These are phyloP conservation scores for Suillus weaverae DNA, from an alignment of 768 basidiomycete species.

Conservation along the genomic window DNA sequence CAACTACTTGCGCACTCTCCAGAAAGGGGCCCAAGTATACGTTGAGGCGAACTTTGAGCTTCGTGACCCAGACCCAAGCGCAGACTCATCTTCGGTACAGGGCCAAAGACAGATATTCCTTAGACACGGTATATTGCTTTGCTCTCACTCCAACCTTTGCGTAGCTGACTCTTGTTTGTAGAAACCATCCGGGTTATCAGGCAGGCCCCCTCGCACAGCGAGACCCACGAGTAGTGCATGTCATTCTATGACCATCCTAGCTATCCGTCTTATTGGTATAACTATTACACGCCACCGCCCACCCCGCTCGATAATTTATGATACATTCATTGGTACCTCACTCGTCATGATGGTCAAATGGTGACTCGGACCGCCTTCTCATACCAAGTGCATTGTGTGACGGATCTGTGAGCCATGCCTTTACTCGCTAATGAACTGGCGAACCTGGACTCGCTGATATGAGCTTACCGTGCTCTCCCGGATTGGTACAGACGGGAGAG, in stretches of 20 bases:
- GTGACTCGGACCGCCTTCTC: constrained; percentile 38
- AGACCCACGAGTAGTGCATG: constrained; percentile 9
- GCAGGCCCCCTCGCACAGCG: constrained; percentile 24
- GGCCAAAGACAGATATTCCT: constrained; percentile 84
- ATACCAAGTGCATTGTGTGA: constrained; percentile 30
- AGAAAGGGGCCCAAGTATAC: constrained; percentile 73
- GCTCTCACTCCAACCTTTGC: neutral
- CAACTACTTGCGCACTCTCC: constrained; percentile 61
- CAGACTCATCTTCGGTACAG: constrained; percentile 65
- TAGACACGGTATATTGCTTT: constrained; percentile 59
- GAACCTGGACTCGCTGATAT: constrained; percentile 26
- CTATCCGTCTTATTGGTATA: neutral
- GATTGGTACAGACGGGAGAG: constrained; percentile 29
- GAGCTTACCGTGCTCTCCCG: constrained; percentile 31
- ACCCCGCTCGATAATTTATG: constrained; percentile 10
- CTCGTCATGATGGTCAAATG: constrained; percentile 40
- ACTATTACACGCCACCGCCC: neutral
- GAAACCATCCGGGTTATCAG: constrained; percentile 55
- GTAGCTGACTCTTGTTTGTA: constrained; percentile 27
- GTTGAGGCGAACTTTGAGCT: constrained; percentile 81
- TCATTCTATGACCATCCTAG: neutral
- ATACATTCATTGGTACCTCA: constrained; percentile 22
- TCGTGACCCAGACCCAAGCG: constrained; percentile 64
- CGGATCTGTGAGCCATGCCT: constrained; percentile 37
- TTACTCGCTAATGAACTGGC: constrained; percentile 25